Evolutionary conservation across 352 stramenopile species (phyloP).

Genomic region (Globisporangium parvum): DNA sequence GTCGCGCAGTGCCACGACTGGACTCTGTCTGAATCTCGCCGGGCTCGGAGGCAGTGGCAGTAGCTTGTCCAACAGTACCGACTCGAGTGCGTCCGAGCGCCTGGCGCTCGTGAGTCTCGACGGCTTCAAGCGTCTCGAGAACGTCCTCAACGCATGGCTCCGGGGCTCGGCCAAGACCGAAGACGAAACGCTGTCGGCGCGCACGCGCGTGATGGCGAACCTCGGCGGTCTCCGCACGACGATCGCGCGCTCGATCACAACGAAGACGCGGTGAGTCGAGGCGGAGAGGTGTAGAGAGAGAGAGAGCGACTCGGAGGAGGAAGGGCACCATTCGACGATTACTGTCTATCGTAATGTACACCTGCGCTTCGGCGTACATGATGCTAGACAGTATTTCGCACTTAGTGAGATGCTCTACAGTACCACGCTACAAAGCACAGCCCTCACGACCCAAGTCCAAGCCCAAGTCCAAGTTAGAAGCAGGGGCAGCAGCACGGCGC

Average conservation of each 20-base stretch:
- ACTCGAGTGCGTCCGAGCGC: neutral
- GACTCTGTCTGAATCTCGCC: too few species aligned
- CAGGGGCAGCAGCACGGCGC: neutral
- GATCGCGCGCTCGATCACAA: slow-evolving; percentile 14
- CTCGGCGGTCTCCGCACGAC: slow-evolving; percentile 13
- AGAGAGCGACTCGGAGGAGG: too few species aligned
- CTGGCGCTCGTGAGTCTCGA: slow-evolving; percentile 8
- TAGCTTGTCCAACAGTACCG: neutral
- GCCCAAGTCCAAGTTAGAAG: too few species aligned
- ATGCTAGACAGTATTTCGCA: too few species aligned
- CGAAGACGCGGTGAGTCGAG: neutral
- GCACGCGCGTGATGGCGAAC: slow-evolving; percentile 10
- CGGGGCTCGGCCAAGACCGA: slow-evolving; percentile 3
- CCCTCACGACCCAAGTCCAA: too few species aligned
- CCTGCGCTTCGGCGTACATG: too few species aligned
- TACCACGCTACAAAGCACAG: too few species aligned
- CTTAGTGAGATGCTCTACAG: too few species aligned
- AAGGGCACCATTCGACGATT: too few species aligned
- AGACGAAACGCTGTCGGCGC: slow-evolving; percentile 8
- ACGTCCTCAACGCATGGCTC: slow-evolving; percentile 13
- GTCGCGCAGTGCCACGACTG: too few species aligned
- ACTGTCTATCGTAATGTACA: too few species aligned
- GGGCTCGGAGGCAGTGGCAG: neutral
- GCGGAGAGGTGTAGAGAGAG: too few species aligned
- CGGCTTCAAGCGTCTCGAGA: slow-evolving; percentile 15